A percentile compares a stretch with the other conserved stretches of the same genome.
Conservation (phyloP, 352 stramenopile species). For the Phytophthora chlamydospora region DNA sequence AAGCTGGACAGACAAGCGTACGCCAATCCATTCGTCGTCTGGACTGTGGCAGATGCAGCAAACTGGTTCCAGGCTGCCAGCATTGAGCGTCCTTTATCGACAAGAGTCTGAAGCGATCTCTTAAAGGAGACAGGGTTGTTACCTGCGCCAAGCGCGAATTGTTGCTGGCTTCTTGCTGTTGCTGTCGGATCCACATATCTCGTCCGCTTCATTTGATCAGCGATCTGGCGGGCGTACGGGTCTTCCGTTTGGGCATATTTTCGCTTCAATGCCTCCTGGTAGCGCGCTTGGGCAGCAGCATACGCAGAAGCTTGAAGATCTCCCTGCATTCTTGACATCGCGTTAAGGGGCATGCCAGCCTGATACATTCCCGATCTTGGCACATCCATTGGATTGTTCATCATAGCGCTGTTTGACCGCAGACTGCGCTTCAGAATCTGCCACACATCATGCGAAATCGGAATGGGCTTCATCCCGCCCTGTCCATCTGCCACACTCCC, state of each 20-base stretch:
- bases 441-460: conserved; percentile 57
- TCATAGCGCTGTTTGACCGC: conserved; percentile 26
- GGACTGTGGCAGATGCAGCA: conserved; percentile 47
- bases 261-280: conserved; percentile 46
- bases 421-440: conserved; percentile 38
- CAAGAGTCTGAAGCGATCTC: conserved; percentile 61
- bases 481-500: conserved; percentile 41
- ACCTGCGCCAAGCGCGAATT: conserved; percentile 12
- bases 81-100: conserved; percentile 72
- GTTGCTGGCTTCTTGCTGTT: conserved; percentile 27
- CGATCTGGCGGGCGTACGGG: conserved; percentile 27
- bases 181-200: conserved; percentile 25
- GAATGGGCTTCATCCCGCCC: conserved; percentile 36
- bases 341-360: conserved; percentile 21
- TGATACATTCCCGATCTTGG: conserved; percentile 23
- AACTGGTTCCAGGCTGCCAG: conserved; percentile 83
- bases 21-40: conserved; percentile 63
- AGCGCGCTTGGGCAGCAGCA: conserved; percentile 29
- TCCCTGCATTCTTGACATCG: conserved; percentile 32
- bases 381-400: conserved; percentile 27
- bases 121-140: conserved; percentile 49
- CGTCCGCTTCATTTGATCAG: conserved; percentile 44
- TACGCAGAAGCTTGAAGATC: conserved; percentile 33
- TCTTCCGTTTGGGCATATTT: conserved; percentile 37
- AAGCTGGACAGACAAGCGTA: conserved; percentile 76